Evolutionary conservation across 2,329 filamentous ascomycete species (phyloP), one percentile per base, ranked within the genome.

Genomic region (Monosporascus sp.): DNA sequence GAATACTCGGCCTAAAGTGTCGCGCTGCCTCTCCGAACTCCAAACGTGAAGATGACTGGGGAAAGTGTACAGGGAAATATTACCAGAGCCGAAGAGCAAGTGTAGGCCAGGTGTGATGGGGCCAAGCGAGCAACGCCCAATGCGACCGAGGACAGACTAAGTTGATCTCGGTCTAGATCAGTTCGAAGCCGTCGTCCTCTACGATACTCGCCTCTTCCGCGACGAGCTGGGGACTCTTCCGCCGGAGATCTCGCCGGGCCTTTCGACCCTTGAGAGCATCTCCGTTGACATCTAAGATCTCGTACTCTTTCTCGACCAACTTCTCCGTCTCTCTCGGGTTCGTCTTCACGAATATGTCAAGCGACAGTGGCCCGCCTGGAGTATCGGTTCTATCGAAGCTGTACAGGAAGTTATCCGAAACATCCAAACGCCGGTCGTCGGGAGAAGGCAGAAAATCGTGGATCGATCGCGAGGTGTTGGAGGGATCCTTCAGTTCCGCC

Each of bases 231-330:
- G 65, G 61, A 53, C 61, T 62, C 49, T 62, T 61, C 14, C 61
- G 62, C 18, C 73, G 72, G 51, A 78, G 62, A 50, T 70, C 68
- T 50, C 67, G 67, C 17, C 73, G 71, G 15, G 73, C 74, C 68
- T 72, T 74, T 41, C 70, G 67, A 41, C 75, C 74, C 60, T 69
- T 72, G 38, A 77, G 65, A 2, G 71, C 63, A 39, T 77, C 69
- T 20, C 75, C 75, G 45, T 76, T 74, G 56, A 57, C 67, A 56
- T 77, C 74, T 15, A 78, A 57, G 27, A 78, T 70, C 63, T 76
- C 74, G 57, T 77, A 78, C 62, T 78, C 75, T 58, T 72, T 72
- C 65, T 75, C 72, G 42, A 77, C 69, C 49, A 76, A 63, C 57
- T 69, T 71, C 62, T 77, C 74, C 34, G 72, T 77, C 48, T 70